Evolutionary conservation across 2,329 filamentous ascomycete genomes (phyloP).

Genomic region (Hirsutella rhossiliensis): DNA sequence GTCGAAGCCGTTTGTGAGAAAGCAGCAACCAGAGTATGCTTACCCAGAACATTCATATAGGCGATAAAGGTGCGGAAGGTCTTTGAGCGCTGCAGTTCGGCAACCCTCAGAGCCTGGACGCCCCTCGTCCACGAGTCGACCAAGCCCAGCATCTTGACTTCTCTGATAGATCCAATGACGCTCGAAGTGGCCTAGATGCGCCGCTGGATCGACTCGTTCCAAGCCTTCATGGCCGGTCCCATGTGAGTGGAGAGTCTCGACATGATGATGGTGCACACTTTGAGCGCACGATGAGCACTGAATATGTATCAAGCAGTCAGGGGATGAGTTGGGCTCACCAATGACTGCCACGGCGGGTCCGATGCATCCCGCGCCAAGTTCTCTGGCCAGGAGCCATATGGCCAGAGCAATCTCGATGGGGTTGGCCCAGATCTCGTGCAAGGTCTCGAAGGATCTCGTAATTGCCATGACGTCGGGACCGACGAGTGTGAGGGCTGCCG

Average conservation of each 20-base stretch:
- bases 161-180: constrained; percentile 17
- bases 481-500: constrained; percentile 29
- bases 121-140: constrained; percentile 5
- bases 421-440: constrained; percentile 29
- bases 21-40: not conserved
- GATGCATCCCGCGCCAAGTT: constrained; percentile 31
- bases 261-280: constrained; percentile 6
- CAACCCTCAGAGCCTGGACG: constrained; percentile 8
- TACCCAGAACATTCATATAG: constrained; percentile 10
- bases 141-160: constrained; percentile 18
- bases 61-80: constrained; percentile 10
- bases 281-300: not conserved
- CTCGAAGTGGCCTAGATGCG: constrained; percentile 14
- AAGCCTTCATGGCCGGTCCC: constrained; percentile 6
- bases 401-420: constrained; percentile 29
- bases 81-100: constrained; percentile 9
- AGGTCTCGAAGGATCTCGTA: constrained; percentile 16
- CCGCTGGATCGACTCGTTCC: constrained; percentile 16
- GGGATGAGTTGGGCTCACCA: constrained; percentile 3
- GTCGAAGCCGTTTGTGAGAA: not conserved
- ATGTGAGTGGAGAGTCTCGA: constrained; percentile 4
- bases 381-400: constrained; percentile 30
- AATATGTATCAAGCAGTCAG: not conserved
- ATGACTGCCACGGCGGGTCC: constrained; percentile 27
- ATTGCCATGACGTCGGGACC: constrained; percentile 31